Percentiles rank a stretch among this genome's conserved stretches.
These are phyloP conservation scores for Coffea canephora DNA, from an alignment of 257 asterid species.

Conservation along the genomic window DNA sequence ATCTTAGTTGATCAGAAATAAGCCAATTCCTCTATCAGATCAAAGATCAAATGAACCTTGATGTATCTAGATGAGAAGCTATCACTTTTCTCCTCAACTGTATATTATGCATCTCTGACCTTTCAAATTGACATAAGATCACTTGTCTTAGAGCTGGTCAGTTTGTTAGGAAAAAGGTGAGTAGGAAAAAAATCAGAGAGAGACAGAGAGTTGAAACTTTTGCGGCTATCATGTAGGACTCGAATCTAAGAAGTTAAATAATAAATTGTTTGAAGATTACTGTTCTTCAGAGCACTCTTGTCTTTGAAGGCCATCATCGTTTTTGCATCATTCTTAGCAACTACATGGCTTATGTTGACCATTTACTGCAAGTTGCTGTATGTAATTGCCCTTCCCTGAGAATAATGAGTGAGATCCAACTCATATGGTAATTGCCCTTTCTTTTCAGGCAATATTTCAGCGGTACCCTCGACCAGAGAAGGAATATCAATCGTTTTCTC, in stretches of 20 bases:
- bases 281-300: background rate
- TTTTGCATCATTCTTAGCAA: background rate
- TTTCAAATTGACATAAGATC: background rate
- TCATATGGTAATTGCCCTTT: background rate
- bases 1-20: background rate
- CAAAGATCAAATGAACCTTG: background rate
- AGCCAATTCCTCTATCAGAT: background rate
- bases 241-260: no score
- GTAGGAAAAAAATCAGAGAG: no score
- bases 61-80: background rate
- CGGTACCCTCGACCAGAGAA: constrained; percentile 76
- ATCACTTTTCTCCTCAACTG: background rate
- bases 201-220: background rate
- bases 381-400: background rate
- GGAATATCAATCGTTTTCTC: constrained; percentile 82
- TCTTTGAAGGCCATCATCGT: background rate
- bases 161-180: background rate
- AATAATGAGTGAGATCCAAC: background rate
- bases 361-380: background rate
- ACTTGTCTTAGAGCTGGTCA: background rate
- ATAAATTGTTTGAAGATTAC: background rate
- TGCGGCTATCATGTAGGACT: background rate
- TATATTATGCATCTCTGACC: background rate
- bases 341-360: background rate
- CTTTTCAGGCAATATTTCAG: constrained; percentile 52